Base-by-base conservation (phyloP, 2,329 filamentous ascomycete species). In the Talaromyces islandicus region DNA sequence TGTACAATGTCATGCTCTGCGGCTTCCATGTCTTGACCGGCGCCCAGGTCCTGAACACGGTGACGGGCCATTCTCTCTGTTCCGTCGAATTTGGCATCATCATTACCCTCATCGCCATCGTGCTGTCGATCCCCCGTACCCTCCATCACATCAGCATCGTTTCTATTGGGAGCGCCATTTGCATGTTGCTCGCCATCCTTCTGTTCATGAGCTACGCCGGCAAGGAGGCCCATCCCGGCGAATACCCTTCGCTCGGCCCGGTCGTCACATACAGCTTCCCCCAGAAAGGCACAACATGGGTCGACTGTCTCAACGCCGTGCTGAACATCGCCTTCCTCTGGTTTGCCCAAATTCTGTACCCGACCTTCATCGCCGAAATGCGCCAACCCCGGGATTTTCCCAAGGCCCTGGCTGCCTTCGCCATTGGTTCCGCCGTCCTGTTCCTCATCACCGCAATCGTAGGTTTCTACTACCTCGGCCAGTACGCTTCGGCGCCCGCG, bases 291-390 rank as follows among this genome's bases (percentile, higher is more conserved):
- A 80, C 78, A 1, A 78, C 73, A 4, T 81, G 73, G 70, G 75
- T 81, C 10, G 71, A 67, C 1, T 78, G 76, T 64, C 77, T 81
- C 74, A 81, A 81, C 58, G 79, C 79, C n/a, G 78, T 81, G 0
- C 64, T 81, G 7, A 81, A 79, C 63, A 77, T 79, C 60, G 79
- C 77, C 21, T 81, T 80, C 66, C 70, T 80, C 51, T 81, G 78
- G 78, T 77, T 80, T 2, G 78, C 78, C 1, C 79, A 81, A 61
- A 81, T 81, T 61, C 73, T 81, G 32, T 81, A 81, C 68, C 79
- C 79, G 1, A 78, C 76, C 24, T 81, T 81, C 70, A 81, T 81
- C 68, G 65, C 79, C 35, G 79, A 81, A 63, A 81, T 81, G 79
- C 76, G 80, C 60, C 68, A 67, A 17, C 79, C 79, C 1, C 75